Evolutionary conservation across 768 basidiomycete species (phyloP).

Genomic region (Russula emetica): DNA sequence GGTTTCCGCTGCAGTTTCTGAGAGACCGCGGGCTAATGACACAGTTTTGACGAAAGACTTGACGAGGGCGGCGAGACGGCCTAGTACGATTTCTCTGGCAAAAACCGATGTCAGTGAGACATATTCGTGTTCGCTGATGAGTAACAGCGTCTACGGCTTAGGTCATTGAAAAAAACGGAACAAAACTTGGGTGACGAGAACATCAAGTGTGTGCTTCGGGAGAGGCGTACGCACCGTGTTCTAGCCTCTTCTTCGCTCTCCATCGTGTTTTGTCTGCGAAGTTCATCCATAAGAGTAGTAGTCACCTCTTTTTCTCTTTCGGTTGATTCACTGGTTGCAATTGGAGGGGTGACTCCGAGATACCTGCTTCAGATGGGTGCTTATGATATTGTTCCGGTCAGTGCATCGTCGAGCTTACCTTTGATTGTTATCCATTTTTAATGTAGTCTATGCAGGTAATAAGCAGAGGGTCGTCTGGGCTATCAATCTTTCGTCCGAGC

Average conservation of each 20-base stretch:
- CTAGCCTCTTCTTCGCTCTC: slow-evolving; percentile 86
- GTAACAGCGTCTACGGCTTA: not conserved
- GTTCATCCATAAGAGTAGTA: slow-evolving; percentile 82
- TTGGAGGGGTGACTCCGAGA: slow-evolving; percentile 82
- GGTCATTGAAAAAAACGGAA: not conserved
- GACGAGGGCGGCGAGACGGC: slow-evolving; percentile 81
- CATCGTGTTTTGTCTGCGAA: slow-evolving; percentile 79
- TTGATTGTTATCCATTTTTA: slow-evolving; percentile 23
- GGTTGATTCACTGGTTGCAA: slow-evolving; percentile 69
- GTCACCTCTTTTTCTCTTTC: slow-evolving; percentile 82
- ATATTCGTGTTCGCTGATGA: not conserved
- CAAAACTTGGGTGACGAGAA: slow-evolving; percentile 2
- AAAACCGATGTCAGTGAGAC: slow-evolving; percentile 22
- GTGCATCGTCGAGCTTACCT: slow-evolving; percentile 11
- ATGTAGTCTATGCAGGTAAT: not conserved
- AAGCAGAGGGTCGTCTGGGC: not conserved
- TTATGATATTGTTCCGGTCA: not conserved
- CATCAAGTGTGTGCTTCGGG: not conserved
- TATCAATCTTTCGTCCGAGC: not conserved
- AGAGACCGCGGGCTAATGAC: slow-evolving; percentile 73
- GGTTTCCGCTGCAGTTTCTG: slow-evolving; percentile 79
- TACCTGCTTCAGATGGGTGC: slow-evolving; percentile 43
- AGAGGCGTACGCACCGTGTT: slow-evolving; percentile 54
- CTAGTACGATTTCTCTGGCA: slow-evolving; percentile 85
- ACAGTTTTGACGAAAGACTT: slow-evolving; percentile 89